phyloP scores from a whole-genome alignment of 192 early-diverging fungal species.

The Backusella sp. region DNA sequence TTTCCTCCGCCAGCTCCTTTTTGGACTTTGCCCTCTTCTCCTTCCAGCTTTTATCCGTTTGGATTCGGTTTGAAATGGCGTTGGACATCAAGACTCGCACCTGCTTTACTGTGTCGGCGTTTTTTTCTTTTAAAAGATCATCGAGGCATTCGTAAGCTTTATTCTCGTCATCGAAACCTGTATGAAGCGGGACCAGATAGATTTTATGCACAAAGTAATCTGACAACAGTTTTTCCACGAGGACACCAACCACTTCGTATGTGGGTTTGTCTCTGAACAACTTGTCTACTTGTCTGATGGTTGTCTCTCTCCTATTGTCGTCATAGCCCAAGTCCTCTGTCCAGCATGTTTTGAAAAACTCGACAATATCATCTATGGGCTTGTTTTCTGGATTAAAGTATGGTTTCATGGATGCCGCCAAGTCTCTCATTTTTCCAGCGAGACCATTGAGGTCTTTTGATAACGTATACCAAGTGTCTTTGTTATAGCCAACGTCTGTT shows the following conservation, averaged over 20 bases:
- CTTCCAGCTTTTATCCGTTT: not conserved
- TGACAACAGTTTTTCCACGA: not conserved
- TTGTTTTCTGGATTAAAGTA: not conserved
- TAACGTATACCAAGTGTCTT: not conserved
- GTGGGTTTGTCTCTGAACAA: not conserved
- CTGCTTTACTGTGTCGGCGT: not conserved
- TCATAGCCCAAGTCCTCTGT: not conserved
- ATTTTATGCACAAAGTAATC: not conserved
- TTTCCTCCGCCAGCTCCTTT: not conserved
- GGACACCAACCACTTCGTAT: not conserved
- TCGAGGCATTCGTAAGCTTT: not conserved
- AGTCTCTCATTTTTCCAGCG: not conserved
- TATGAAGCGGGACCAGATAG: not conserved
- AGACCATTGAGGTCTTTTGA: not conserved
- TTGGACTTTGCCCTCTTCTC: not conserved
- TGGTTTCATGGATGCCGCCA: not conserved
- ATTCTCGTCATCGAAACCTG: not conserved
- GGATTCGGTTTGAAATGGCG: not conserved
- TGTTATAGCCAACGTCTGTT: not conserved
- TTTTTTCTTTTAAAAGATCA: not conserved
- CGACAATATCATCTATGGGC: not conserved
- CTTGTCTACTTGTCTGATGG: not conserved
- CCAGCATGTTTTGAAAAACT: not conserved
- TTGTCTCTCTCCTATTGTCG: not conserved
- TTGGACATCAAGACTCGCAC: not conserved